Conservation (phyloP, 1,284 basidiomycete species). For the Cryptococcus hybrid region DNA sequence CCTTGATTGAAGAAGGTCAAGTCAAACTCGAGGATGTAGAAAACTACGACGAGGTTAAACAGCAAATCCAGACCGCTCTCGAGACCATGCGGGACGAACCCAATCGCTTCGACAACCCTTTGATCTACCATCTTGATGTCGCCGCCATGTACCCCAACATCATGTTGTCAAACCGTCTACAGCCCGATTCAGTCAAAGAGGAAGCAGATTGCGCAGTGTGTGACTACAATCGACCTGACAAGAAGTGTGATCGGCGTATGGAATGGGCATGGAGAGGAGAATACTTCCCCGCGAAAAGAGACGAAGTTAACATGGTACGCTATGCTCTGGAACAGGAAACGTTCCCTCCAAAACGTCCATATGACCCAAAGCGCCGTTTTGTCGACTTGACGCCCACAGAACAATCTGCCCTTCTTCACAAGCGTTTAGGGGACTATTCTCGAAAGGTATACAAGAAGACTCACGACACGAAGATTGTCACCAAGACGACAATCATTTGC, state of each 20-base stretch:
- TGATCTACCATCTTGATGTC: conserved; percentile 99
- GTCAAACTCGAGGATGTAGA: conserved; percentile 77
- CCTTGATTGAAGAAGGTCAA: conserved; percentile 84
- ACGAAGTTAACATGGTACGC: conserved; percentile 99
- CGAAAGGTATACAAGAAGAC: conserved; percentile 98
- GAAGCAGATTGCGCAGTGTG: conserved; percentile 97
- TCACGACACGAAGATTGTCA: conserved; percentile 97
- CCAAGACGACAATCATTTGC: conserved; percentile 92
- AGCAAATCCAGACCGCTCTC: conserved; percentile 71
- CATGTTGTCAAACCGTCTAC: conserved; percentile 99
- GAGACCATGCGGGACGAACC: conserved; percentile 92
- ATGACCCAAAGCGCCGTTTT: conserved; percentile 74
- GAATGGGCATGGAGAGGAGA: conserved; percentile 99
- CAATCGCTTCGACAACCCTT: conserved; percentile 80
- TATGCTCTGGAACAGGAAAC: conserved; percentile 93
- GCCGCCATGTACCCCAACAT: conserved; percentile 99
- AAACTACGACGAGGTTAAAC: conserved; percentile 93
- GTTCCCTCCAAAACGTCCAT: conserved; percentile 79
- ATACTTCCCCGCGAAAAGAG: conserved; percentile 95
- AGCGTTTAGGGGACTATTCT: conserved; percentile 97
- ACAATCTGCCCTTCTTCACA: conserved; percentile 83
- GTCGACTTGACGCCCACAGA: conserved; percentile 81
- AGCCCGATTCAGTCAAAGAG: conserved; percentile 97
- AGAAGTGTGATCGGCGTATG: conserved; percentile 89
- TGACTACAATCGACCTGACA: conserved; percentile 96